Base-by-base conservation (phyloP, 2,329 filamentous ascomycete genomes). In the Pestalotiopsis sp. region DNA sequence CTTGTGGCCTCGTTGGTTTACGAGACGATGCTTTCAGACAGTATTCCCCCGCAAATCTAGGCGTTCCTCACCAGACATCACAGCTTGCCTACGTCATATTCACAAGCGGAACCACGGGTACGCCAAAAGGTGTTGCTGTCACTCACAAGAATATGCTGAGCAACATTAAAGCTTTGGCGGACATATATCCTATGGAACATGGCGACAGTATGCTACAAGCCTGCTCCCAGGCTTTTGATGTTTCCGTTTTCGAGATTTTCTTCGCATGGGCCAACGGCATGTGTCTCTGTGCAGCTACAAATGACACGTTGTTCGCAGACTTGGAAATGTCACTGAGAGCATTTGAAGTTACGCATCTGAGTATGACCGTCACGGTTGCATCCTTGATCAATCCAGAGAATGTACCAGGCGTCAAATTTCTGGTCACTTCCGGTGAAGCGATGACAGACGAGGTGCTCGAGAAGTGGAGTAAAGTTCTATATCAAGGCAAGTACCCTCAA, bases 201-300 rank as follows among this genome's bases (percentile, higher is more conserved):
- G 73, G 79, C 1, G 87, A 90, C 0, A 87, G 90, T n/a, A 82
- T 97, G 39, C 82, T 97, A 0, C 94, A 97, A 78, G 89, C 92
- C 2, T 97, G 92, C 75, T 95, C 93, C 0, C 92, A 94, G 75
- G 92, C 91, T 0, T 97, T 97, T 75, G 93, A 97, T 75, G 90
- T 97, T 2, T 97, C 93, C 0, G 92, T 97, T 0, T 97, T 97
- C 76, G 94, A 97, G 75, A 95, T 97, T 14, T 95, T 97, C 77
- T 97, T 93, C 74, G 85, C 93, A 0, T 97, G 94, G 92, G 87
- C 88, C 61, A 85, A 86, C 41, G 93, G 93, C 3, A 93, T 95
- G 83, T 92, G 91, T 70, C 83, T 97, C 13, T 97, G 93, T 75
- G 88, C 92, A 2, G 91, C 90, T 0, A 87, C 84, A 0, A 94